These are phyloP conservation scores for Aphanocladium album DNA, from an alignment of 2,329 filamentous ascomycete genomes.

Conservation along the genomic window DNA sequence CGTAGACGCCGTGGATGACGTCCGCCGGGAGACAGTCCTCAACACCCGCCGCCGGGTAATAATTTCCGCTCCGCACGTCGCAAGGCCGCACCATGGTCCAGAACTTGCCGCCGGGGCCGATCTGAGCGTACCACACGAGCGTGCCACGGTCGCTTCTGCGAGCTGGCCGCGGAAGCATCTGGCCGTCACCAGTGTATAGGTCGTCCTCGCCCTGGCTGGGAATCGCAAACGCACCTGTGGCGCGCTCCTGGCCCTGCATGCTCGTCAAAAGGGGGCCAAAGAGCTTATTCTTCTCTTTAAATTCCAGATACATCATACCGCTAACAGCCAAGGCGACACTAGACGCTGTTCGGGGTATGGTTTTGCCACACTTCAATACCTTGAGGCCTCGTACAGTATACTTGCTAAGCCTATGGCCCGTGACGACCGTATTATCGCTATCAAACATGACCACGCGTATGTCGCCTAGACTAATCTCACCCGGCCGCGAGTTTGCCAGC, in stretches of 20 bases:
- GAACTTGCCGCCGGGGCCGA: slow-evolving; percentile 29
- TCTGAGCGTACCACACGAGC: slow-evolving; percentile 7
- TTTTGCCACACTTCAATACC: too few species aligned
- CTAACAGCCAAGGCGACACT: not conserved
- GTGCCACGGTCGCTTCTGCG: not conserved
- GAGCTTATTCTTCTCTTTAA: not conserved
- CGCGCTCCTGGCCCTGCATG: not conserved
- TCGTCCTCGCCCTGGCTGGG: not conserved
- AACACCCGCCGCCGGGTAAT: slow-evolving; percentile 29
- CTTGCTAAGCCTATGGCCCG: slow-evolving; percentile 24
- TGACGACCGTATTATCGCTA: slow-evolving; percentile 19
- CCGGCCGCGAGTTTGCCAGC: slow-evolving; percentile 13
- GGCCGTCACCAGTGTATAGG: not conserved
- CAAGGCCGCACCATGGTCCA: slow-evolving; percentile 22
- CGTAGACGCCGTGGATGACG: slow-evolving; percentile 29
- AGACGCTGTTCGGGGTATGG: not conserved
- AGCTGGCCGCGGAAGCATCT: not conserved
- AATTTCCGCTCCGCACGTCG: slow-evolving; percentile 27
- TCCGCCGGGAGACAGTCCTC: slow-evolving; percentile 29
- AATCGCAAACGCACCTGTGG: not conserved
- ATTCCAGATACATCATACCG: not conserved
- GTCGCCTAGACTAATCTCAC: slow-evolving; percentile 32
- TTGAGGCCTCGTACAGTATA: not conserved
- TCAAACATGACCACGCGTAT: slow-evolving; percentile 25
- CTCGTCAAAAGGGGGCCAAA: slow-evolving; percentile 15